Conservation (phyloP, 2,329 filamentous ascomycete species). For the Phaeosphaeriaceae sp. region DNA sequence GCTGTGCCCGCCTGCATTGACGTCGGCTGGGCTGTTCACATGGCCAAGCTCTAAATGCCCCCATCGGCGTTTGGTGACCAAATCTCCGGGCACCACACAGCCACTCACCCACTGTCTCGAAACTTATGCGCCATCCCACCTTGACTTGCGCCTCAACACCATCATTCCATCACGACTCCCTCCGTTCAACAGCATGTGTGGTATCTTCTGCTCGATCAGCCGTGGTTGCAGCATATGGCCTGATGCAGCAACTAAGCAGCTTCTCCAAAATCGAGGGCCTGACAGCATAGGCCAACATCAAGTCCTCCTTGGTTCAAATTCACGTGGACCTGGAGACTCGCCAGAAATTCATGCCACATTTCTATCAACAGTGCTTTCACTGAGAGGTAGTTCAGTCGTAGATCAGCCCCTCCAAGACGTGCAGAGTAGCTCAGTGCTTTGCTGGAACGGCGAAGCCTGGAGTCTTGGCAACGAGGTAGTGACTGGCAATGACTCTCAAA, state of each 20-base stretch:
- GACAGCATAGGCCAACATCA: constrained; percentile 33
- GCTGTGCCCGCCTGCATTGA: constrained; percentile 13
- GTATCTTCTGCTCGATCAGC: constrained; percentile 60
- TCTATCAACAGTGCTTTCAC: constrained; percentile 84
- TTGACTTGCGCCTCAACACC: constrained; percentile 15
- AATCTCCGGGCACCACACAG: constrained; percentile 25
- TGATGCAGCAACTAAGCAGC: constrained; percentile 27
- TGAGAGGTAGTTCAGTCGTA: constrained; percentile 77
- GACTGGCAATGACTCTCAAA: constrained; percentile 78
- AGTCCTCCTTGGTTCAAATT: constrained; percentile 11
- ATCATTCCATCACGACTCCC: constrained; percentile 13
- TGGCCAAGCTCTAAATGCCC: constrained; percentile 16
- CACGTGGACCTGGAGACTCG: not conserved
- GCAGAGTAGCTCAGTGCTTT: constrained; percentile 69
- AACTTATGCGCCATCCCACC: no score
- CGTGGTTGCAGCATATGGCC: constrained; percentile 28
- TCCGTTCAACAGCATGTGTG: constrained; percentile 43
- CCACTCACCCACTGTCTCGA: no score
- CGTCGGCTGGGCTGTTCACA: constrained; percentile 17
- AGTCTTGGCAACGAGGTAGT: constrained; percentile 66
- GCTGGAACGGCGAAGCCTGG: constrained; percentile 99
- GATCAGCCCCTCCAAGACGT: constrained; percentile 73
- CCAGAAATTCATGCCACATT: constrained; percentile 62
- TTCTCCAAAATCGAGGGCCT: constrained; percentile 43
- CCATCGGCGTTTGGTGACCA: constrained; percentile 26